Percentiles rank a stretch among this genome's conserved stretches.
These are phyloP conservation scores for Tripidium arundinaceum DNA, from an alignment of 202 grass and related monocot species.

Conservation along the genomic window DNA sequence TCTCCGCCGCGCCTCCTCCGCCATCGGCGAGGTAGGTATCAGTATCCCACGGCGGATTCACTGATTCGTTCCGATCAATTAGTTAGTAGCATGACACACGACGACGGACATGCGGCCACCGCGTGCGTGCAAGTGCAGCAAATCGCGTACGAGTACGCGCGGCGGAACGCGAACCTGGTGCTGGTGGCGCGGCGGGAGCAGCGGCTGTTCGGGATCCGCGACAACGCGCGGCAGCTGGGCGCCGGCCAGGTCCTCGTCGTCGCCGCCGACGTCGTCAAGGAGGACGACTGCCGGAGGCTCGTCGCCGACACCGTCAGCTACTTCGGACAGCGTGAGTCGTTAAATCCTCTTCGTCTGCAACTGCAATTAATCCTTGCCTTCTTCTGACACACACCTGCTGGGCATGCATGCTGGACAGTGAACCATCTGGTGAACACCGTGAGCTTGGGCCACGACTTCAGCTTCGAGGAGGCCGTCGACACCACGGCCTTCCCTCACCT, in stretches of 20 bases:
- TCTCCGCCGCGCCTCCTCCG: slow-evolving; percentile 78
- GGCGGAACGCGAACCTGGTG: slow-evolving; percentile 65
- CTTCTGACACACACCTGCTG: neutral
- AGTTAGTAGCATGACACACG: neutral
- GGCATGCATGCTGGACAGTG: slow-evolving; percentile 33
- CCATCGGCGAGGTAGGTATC: slow-evolving; percentile 62
- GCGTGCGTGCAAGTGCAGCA: slow-evolving; percentile 40
- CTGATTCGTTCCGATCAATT: neutral
- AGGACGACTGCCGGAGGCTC: slow-evolving; percentile 77
- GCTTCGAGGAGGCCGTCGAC: slow-evolving; percentile 76
- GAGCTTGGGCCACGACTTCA: slow-evolving; percentile 74
- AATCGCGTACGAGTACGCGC: slow-evolving; percentile 87
- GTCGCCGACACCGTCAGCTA: slow-evolving; percentile 69
- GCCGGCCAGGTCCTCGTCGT: slow-evolving; percentile 75
- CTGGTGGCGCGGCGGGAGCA: slow-evolving; percentile 85
- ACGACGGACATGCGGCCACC: too few relatives aligned
- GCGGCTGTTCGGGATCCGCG: slow-evolving; percentile 63
- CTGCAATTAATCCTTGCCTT: neutral
- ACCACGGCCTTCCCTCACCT: slow-evolving; percentile 72
- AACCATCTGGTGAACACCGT: slow-evolving; percentile 93
- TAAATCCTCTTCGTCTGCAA: neutral
- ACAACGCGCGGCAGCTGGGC: slow-evolving; percentile 60
- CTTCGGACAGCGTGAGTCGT: slow-evolving; percentile 65
- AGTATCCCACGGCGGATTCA: neutral
- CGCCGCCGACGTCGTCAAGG: slow-evolving; percentile 83